phyloP scores from a whole-genome alignment of 2,329 filamentous ascomycete species.

The Penicillium janthinellum region DNA sequence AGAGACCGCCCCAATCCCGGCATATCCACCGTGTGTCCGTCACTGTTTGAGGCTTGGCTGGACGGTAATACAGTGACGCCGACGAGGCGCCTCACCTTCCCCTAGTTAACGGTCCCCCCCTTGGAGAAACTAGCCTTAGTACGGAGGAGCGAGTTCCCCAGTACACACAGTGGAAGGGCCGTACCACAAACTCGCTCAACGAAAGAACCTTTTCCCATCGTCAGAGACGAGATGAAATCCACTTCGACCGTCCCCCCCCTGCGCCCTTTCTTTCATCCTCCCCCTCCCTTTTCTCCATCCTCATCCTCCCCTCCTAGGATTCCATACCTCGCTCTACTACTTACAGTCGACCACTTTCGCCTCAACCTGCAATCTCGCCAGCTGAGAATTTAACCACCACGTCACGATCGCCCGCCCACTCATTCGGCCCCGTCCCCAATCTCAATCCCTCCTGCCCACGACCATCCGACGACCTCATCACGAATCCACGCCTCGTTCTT shows the following conservation, averaged over 20 bases:
- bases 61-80: slow-evolving; percentile 10
- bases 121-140: not conserved
- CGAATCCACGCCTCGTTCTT: slow-evolving; percentile 2
- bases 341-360: slow-evolving; percentile 30
- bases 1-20: not conserved
- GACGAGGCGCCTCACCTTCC: slow-evolving; percentile 2
- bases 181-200: slow-evolving; percentile 14
- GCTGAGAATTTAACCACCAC: slow-evolving; percentile 21
- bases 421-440: slow-evolving; percentile 2
- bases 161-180: slow-evolving; percentile 5
- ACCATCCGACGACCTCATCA: slow-evolving; percentile 7
- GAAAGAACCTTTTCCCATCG: slow-evolving; percentile 16
- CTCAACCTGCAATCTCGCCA: slow-evolving; percentile 33
- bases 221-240: slow-evolving; percentile 30
- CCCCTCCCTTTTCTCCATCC: slow-evolving; percentile 19
- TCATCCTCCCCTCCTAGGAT: slow-evolving; percentile 31
- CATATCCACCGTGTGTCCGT: not conserved
- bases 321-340: slow-evolving; percentile 12
- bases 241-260: slow-evolving; percentile 29
- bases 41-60: not conserved
- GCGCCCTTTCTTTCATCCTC: slow-evolving; percentile 18
- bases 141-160: not conserved
- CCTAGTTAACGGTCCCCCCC: not conserved
- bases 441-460: slow-evolving; percentile 7
- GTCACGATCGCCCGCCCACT: slow-evolving; percentile 25